Conservation (phyloP, 768 basidiomycete species). For the Lyophyllum semitale region DNA sequence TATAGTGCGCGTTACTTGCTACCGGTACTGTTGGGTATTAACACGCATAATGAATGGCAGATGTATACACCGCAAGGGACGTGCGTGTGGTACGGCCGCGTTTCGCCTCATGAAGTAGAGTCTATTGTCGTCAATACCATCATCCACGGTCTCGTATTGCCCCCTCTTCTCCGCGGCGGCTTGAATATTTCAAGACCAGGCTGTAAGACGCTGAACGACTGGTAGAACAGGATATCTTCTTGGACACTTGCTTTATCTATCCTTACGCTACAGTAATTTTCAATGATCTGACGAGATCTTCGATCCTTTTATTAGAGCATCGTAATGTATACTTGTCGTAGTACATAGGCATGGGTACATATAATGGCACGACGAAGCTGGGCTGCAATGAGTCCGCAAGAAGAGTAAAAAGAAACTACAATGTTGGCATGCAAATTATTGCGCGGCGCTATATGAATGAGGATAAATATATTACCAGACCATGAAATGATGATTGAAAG, state of each 20-base stretch:
- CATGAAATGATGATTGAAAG: not conserved
- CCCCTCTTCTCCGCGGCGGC: slow-evolving; percentile 84
- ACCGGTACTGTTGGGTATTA: slow-evolving; percentile 1
- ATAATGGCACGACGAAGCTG: slow-evolving; percentile 13
- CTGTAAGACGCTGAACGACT: slow-evolving; percentile 68
- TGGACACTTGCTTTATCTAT: not conserved
- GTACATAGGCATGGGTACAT: slow-evolving; percentile 19
- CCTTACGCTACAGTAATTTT: slow-evolving; percentile 1
- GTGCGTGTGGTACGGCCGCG: slow-evolving; percentile 92
- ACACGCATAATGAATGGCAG: slow-evolving; percentile 36
- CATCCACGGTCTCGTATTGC: slow-evolving; percentile 79
- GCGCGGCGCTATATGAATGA: slow-evolving; percentile 8
- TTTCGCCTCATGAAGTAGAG: slow-evolving; percentile 86
- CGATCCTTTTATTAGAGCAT: slow-evolving; percentile 16
- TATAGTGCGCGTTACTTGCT: slow-evolving; percentile 57
- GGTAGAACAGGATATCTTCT: slow-evolving; percentile 50
- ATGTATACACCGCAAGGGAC: slow-evolving; percentile 87
- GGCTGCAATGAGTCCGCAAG: slow-evolving; percentile 12
- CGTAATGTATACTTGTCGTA: slow-evolving; percentile 18
- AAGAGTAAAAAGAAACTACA: slow-evolving; percentile 9
- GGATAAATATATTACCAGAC: slow-evolving; percentile 12
- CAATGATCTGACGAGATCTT: not conserved
- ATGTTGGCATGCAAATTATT: not conserved
- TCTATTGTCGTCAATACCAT: slow-evolving; percentile 88
- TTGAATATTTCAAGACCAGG: slow-evolving; percentile 76